phyloP scores from a whole-genome alignment of 75 land plant species.

The Cunninghamia lanceolata region DNA sequence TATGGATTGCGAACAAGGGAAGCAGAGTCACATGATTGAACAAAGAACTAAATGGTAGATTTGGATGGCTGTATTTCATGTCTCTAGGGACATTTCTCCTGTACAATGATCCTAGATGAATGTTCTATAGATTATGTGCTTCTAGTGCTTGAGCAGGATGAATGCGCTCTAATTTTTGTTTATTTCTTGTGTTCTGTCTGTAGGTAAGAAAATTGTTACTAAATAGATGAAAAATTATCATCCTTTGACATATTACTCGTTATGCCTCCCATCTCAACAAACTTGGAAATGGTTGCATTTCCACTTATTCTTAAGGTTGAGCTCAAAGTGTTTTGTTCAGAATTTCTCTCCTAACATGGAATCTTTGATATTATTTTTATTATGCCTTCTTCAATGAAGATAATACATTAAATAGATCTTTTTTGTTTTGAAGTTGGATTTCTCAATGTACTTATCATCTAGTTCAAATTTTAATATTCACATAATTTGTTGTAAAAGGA shows the following conservation, averaged over 20 bases:
- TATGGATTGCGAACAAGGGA: neutral
- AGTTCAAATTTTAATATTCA: neutral
- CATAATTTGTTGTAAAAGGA: constrained; percentile 45
- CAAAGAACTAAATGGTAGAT: neutral
- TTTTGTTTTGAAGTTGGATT: neutral
- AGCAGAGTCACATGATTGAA: neutral
- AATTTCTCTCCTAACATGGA: neutral
- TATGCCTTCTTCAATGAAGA: neutral
- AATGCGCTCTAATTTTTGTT: neutral
- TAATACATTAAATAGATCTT: neutral
- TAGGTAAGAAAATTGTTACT: neutral
- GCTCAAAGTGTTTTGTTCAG: neutral
- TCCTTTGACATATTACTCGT: neutral
- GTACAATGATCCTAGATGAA: neutral
- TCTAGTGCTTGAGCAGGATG: neutral
- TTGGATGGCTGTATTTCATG: neutral
- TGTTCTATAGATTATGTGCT: neutral
- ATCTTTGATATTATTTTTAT: neutral
- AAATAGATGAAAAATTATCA: neutral
- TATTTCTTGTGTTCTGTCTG: neutral
- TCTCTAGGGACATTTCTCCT: neutral
- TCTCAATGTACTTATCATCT: neutral
- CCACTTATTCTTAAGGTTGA: neutral
- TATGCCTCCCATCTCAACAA: neutral
- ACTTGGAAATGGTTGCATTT: neutral